Evolutionary conservation across 2,329 filamentous ascomycete genomes (phyloP), one percentile per base, ranked within the genome.

Genomic region (Exophiala sideris): DNA sequence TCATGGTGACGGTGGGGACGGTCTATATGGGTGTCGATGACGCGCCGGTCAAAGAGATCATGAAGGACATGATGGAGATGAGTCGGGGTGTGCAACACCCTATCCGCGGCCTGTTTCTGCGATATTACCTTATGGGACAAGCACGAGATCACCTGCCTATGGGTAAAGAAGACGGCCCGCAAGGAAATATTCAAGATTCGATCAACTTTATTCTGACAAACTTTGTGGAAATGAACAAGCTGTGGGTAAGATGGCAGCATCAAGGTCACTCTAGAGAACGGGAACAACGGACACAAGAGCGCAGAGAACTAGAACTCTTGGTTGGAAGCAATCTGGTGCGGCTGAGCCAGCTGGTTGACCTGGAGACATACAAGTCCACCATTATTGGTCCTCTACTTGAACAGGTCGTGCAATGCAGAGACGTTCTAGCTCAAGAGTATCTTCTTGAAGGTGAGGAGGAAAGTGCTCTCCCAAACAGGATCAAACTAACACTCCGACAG

Each of bases 11-110:
- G 0, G 95, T 99, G 36, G 94, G 94, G 54, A 99, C 94, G 2
- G 95, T 96, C 45, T 99, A 99, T 78, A 99, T 99, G 94, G 87
- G 89, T 21, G 95, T 99, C 68, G 88, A 94, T 67, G 94, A 97
- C 79, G 94, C 95, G 54, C 94, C 94, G 0, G 94, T 99, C 64
- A 99, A 99, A 76, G 94, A 99, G 77, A 90, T 99, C 59, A 99
- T 99, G 94, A 99, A 99, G 75, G 94, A 99, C 72, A 99, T 99
- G 94, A 99, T 99, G 94, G 94, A 99, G 73, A 99, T 99, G 94
- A 97, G 91, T 73, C 84, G 94, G 60, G 94, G 94, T 52, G 91
- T 99, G 18, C 94, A 99, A 68, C 94, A 99, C 72, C 94, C 94
- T 12, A 91, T 96, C 59, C 89, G 94, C 54, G 94, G 94, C 14